Evolutionary conservation across 331 rosid species (phyloP), one percentile per base, ranked within the genome.

Genomic region (Rhamnella rubrinervis): DNA sequence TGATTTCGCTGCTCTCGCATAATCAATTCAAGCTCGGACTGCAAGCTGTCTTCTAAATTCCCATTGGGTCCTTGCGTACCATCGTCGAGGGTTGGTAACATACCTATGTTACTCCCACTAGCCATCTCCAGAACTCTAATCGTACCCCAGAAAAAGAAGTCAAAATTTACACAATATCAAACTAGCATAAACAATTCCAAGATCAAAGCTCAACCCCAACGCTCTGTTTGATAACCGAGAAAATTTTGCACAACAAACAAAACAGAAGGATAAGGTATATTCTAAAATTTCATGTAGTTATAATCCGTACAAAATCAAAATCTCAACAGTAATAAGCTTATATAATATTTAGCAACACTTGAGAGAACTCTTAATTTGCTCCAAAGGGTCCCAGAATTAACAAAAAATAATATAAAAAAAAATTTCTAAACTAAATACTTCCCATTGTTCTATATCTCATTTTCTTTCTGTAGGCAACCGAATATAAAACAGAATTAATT

Each of bases 1-100:
- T 72, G 91, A 78, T 85, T 83, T 25, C 83, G 85, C 76, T 85
- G 96, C 76, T 84, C 88, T 72, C 62, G 87, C 72, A 91, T 80
- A 75, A 93, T 79, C 84, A 78, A 78, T 59, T 86, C 92, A 58
- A 93, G 85, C 80, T 93, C 97, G 73, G 82, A 84, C 85, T 89
- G 85, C 72, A 89, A 75, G 50, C 83, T 78, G 72, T 85, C 89
- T 78, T 85, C 89, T 49, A 91, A 75, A 78, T 74, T 85, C 79
- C 86, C 80, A 72, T 75, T 74, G 21, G 78, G 47, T 68, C 71
- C 72, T 80, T 69, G 90, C 68, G 65, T 41, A 63, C 70, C 80
- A 26, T 65, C 76, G 52, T 77, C 80, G 8, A 78, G 73, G 19
- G 57, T 71, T 52, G 80, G 28, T 51, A 71, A 58, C 80, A 72